Evolutionary conservation across 805 yeast genomes (phyloP).

Genomic region (Ascoidea rubescens): DNA sequence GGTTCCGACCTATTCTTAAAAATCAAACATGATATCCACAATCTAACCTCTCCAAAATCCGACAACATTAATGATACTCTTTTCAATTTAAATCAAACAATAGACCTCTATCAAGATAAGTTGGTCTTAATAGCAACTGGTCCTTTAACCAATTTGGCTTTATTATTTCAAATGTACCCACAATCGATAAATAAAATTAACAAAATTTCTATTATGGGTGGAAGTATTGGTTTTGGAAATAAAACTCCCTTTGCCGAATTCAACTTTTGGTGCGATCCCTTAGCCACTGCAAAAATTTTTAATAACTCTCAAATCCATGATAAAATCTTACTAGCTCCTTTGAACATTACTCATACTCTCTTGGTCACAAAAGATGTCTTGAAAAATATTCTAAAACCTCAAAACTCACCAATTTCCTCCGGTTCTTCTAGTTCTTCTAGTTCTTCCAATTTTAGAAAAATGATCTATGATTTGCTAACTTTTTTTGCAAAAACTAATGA

Average conservation of each 20-base stretch:
- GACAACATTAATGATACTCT: conserved; percentile 22
- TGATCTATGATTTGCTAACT: conserved; percentile 39
- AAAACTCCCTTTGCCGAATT: conserved; percentile 50
- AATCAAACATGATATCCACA: conserved; percentile 21
- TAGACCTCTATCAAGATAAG: conserved; percentile 28
- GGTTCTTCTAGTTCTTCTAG: conserved; percentile 23
- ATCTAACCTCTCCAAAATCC: conserved; percentile 12
- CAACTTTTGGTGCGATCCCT: conserved; percentile 63
- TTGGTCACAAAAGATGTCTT: conserved; percentile 32
- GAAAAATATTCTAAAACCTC: conserved; percentile 4
- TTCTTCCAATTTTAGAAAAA: conserved; percentile 32
- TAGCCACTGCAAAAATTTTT: conserved; percentile 51
- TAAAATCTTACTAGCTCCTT: conserved; percentile 43
- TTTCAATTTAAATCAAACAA: conserved; percentile 18
- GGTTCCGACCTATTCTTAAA: conserved; percentile 36
- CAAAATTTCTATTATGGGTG: conserved; percentile 66
- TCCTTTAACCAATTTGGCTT: conserved; percentile 58
- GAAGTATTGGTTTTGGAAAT: conserved; percentile 36
- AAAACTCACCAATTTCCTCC: neutral
- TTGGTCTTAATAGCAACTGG: conserved; percentile 64
- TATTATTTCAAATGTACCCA: conserved; percentile 41
- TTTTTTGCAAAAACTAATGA: conserved; percentile 34
- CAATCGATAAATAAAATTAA: conserved; percentile 33
- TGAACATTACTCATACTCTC: conserved; percentile 59
- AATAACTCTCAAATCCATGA: conserved; percentile 29